Base-by-base conservation (phyloP, 2,329 filamentous ascomycete species). In the Alternaria hordeiaustralica region DNA sequence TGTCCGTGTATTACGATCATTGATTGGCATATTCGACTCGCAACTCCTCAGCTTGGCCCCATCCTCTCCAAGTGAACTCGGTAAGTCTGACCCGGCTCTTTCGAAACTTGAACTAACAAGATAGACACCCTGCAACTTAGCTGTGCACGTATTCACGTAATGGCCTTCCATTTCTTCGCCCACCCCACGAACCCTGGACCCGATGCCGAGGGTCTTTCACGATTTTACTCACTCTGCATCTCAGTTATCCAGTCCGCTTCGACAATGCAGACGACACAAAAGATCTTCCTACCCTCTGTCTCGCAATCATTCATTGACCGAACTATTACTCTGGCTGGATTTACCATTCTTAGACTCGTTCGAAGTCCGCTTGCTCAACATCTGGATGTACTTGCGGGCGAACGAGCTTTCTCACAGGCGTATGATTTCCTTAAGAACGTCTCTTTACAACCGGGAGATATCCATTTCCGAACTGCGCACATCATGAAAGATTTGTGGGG, bases 91-190 rank as follows among this genome's bases (percentile, higher is more conserved):
- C 9, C 41, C 18, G 9, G 9, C n/a, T 3, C 13, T 26, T 11
- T 6, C 54, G 1, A 6, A 18, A 15, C 6, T 20, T 28, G 25
- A 41, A 12, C 71, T 78, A 44, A 77, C 58, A 15, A 25, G 15
- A 15, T 53, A 78, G 77, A 77, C 47, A 70, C 70, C 9, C 70
- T 79, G 20, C 73, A 77, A 70, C 71, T 79, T 2, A 76, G 73
- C 45, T 79, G 77, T 46, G 74, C 71, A 15, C 76, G 77, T 26
- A 72, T 79, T 11, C 77, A 79, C 47, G 69, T 79, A 9, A 67
- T 78, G 55, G 70, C 76, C 12, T 79, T 78, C 63, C 76, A 79
- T 50, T 79, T 79, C 68, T 79, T 78, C 55, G 76, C 76, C 1
- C 67, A 76, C 43, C 72, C 75, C 3, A 67, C 72, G 9, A 68